Conservation (phyloP, 192 early-diverging fungal genomes). For the Entomortierella beljakovae region DNA sequence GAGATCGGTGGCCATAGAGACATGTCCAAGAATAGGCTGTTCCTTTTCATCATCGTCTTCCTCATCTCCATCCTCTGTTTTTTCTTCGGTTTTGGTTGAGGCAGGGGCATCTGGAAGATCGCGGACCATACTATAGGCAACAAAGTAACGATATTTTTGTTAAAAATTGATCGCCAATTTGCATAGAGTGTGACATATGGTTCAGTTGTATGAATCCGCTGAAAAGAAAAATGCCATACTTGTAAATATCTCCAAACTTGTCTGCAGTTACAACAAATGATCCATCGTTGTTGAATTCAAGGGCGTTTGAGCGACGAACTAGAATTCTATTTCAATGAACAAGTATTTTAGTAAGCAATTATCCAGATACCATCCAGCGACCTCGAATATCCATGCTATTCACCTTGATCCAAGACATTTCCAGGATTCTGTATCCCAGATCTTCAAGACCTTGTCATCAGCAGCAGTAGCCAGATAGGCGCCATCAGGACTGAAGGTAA, state of each 20-base stretch:
- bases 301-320: conserved; percentile 80
- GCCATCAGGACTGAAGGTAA: conserved; percentile 69
- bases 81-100: conserved; percentile 38
- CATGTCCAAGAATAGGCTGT: conserved; percentile 84
- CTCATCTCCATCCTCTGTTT: conserved; percentile 36
- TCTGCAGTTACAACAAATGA: conserved; percentile 81
- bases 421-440: conserved; percentile 77
- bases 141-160: background rate
- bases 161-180: too few relatives aligned
- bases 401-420: conserved; percentile 56
- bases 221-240: too few relatives aligned
- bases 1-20: conserved; percentile 93
- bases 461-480: conserved; percentile 69
- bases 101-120: conserved; percentile 34
- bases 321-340: conserved; percentile 62
- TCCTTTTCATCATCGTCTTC: conserved; percentile 52
- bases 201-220: too few relatives aligned
- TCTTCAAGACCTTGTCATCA: conserved; percentile 73
- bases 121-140: conserved; percentile 29
- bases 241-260: conserved; percentile 96
- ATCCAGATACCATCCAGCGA: too few relatives aligned
- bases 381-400: too few relatives aligned
- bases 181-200: background rate
- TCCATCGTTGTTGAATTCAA: conserved; percentile 75
- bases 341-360: too few relatives aligned